Evolutionary conservation across 2,329 filamentous ascomycete species (phyloP), one percentile per base, ranked within the genome.

Genomic region (Talaromyces marneffei): DNA sequence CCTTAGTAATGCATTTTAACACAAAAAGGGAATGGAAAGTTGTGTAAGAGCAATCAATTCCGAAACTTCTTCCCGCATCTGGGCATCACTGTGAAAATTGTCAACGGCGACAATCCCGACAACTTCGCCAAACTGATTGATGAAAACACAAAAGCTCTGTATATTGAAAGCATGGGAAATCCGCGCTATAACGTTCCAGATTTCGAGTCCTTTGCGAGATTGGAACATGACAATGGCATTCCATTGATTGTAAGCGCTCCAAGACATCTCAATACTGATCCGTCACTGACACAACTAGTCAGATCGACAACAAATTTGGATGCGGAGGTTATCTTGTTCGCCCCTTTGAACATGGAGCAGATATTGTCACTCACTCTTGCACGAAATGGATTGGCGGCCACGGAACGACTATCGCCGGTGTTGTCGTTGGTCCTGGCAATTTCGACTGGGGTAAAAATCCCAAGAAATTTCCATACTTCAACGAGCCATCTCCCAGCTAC

Each of bases 311-410:
- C 82, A 97, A 92, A 7, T 97, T 97, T 69, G 92, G 92, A 53
- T 92, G 92, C 12, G 92, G 92, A 62, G 92, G 92, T 56, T 97
- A 90, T 82, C 95, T 91, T 74, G 80, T 88, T 67, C 86, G 89
- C 8, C 92, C 92, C 44, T 93, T 97, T 69, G 87, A 92, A 23
- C 89, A 96, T 75, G 92, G 92, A 59, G 92, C 90, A 65, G 92
- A 97, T 72, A 96, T 97, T 63, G 88, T 97, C 57, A 90, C 96
- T 23, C 92, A 97, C 82, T 93, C 89, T 39, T 92, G 92, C 10
- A 96, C 92, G 62, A 97, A 97, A 77, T 97, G 92, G 92, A 96
- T 97, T 65, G 92, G 92, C 61, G 92, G 92, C 44, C 93, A 97
- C 76, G 93, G 92, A 64, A 96, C 92, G 42, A 96, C 92, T 25